These are phyloP conservation scores for Termitomyces sp. DNA, from an alignment of 768 basidiomycete species.

Conservation along the genomic window DNA sequence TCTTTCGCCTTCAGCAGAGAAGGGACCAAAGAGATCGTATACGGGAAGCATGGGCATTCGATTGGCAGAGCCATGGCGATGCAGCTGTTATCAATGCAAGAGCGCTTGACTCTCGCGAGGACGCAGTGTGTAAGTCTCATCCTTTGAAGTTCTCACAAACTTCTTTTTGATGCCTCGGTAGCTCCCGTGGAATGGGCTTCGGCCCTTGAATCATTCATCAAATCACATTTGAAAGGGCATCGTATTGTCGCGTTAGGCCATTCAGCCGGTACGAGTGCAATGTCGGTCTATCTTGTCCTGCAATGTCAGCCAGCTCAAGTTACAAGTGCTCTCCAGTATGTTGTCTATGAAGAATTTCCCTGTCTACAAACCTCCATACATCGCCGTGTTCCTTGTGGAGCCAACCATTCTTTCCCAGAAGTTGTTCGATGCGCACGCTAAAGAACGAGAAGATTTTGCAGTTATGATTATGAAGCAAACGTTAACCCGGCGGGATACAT, in stretches of 20 bases:
- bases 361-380: slow-evolving; percentile 13
- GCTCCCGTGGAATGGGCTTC: slow-evolving; percentile 21
- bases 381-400: slow-evolving; percentile 26
- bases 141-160: not conserved
- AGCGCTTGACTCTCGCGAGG: slow-evolving; percentile 16
- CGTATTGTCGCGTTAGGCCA: slow-evolving; percentile 26
- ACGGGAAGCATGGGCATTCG: slow-evolving; percentile 34
- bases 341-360: slow-evolving; percentile 13
- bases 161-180: not conserved
- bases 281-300: slow-evolving; percentile 16
- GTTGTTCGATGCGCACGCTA: slow-evolving; percentile 16
- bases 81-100: slow-evolving; percentile 26
- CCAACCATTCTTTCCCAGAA: slow-evolving; percentile 23
- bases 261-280: slow-evolving; percentile 24
- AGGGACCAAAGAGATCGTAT: slow-evolving; percentile 19
- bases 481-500: slow-evolving; percentile 19
- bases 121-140: slow-evolving; percentile 13
- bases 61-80: slow-evolving; percentile 35
- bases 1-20: slow-evolving; percentile 18
- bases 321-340: slow-evolving; percentile 7
- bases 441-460: slow-evolving; percentile 11
- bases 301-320: not conserved
- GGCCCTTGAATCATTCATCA: slow-evolving; percentile 10
- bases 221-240: slow-evolving; percentile 14
- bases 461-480: slow-evolving; percentile 15